Evolutionary conservation across 345 rosid species (phyloP).

Genomic region (Murraya paniculata): DNA sequence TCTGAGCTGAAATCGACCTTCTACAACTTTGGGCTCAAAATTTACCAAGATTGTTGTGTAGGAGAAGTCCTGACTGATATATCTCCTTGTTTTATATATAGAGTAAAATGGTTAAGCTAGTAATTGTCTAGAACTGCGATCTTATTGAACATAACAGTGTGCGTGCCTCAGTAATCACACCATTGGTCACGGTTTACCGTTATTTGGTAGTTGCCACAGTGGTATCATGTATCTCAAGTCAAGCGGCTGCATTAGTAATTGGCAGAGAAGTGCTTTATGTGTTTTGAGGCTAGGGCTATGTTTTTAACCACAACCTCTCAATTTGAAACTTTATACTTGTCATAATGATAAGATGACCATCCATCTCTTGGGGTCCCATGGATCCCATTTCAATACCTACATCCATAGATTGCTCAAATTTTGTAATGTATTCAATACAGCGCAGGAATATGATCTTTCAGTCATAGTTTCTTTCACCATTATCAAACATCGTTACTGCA

Average conservation of each 20-base stretch:
- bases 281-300: no score
- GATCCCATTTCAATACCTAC: not conserved
- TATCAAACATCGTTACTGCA: not conserved
- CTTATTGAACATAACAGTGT: no score
- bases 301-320: not conserved
- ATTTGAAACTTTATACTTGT: not conserved
- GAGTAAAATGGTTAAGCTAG: no score
- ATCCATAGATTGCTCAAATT: not conserved
- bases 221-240: no score
- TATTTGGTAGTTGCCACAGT: no score
- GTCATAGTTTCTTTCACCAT: not conserved
- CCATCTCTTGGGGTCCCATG: not conserved
- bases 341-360: not conserved
- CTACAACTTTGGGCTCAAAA: not conserved
- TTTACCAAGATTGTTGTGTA: not conserved
- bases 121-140: no score
- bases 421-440: not conserved
- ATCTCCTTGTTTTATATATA: no score
- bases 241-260: no score
- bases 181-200: no score
- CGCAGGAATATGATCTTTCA: not conserved
- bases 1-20: not conserved
- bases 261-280: no score
- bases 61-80: no score
- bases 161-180: no score